Conservation (phyloP, 2,329 filamentous ascomycete genomes). For the Pseudopithomyces chartarum region DNA sequence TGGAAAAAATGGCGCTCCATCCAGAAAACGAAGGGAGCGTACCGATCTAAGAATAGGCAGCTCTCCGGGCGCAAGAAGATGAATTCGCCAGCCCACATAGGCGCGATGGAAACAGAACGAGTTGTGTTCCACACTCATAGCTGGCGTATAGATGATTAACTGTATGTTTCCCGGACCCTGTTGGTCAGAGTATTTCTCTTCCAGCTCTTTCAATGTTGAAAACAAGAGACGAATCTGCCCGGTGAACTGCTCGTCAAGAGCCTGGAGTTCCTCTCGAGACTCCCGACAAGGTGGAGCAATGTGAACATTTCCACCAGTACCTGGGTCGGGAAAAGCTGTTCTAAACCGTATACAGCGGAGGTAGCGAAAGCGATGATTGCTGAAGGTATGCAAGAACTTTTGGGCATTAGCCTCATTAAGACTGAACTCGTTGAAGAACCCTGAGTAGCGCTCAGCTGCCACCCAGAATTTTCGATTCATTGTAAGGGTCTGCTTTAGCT, state of each 20-base stretch:
- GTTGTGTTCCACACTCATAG: background rate
- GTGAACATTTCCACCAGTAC: too few species aligned
- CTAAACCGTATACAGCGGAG: slow-evolving; percentile 14
- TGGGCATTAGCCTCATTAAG: slow-evolving; percentile 9
- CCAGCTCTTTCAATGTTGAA: background rate
- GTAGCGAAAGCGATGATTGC: slow-evolving; percentile 12
- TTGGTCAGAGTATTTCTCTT: background rate
- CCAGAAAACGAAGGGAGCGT: background rate
- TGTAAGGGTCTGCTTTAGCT: slow-evolving; percentile 19
- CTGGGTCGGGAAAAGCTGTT: slow-evolving; percentile 8
- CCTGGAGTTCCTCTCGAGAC: too few species aligned
- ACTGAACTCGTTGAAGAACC: slow-evolving; percentile 10
- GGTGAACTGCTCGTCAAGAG: background rate
- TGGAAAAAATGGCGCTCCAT: background rate
- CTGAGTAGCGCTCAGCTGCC: slow-evolving; percentile 19
- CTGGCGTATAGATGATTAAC: background rate
- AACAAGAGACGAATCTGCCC: background rate
- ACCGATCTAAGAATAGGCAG: background rate
- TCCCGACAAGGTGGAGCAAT: too few species aligned
- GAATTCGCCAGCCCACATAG: background rate
- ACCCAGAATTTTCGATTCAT: slow-evolving; percentile 14
- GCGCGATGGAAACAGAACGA: background rate
- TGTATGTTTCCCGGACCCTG: background rate
- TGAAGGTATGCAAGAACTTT: slow-evolving; percentile 15
- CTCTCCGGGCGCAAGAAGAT: background rate